Conservation (phyloP, 257 asterid genomes). For the Solanum chilense region DNA sequence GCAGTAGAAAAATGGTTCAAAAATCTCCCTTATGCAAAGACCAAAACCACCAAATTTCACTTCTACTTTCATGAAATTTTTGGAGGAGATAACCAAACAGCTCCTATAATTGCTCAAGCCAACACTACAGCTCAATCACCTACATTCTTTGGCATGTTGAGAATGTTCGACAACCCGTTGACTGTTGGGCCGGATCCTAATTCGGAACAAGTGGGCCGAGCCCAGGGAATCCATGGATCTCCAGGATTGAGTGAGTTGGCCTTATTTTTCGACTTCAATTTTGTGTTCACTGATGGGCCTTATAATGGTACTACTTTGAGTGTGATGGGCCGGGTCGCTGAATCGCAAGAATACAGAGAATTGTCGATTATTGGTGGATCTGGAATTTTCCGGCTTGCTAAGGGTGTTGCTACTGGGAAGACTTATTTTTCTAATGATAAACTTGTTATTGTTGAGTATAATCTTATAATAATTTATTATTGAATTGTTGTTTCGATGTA, state of each 20-base stretch:
- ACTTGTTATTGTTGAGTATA: slow-evolving; percentile 2
- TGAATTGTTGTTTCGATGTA: neutral
- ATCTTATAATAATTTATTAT: neutral
- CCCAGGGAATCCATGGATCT: slow-evolving; percentile 23
- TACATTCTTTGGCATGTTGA: slow-evolving; percentile 16
- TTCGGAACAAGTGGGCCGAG: slow-evolving; percentile 22
- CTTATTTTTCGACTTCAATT: slow-evolving; percentile 15
- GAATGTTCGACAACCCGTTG: slow-evolving; percentile 22
- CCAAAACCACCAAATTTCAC: slow-evolving; percentile 22
- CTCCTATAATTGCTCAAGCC: slow-evolving; percentile 16
- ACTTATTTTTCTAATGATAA: slow-evolving; percentile 8
- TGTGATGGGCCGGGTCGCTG: slow-evolving; percentile 16
- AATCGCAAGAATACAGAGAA: slow-evolving; percentile 18
- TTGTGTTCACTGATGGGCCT: slow-evolving; percentile 15
- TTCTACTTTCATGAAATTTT: slow-evolving; percentile 24
- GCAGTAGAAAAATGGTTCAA: slow-evolving; percentile 23
- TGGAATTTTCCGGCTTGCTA: slow-evolving; percentile 27
- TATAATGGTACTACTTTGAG: slow-evolving; percentile 25
- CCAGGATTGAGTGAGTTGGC: slow-evolving; percentile 12
- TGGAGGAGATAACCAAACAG: slow-evolving; percentile 15
- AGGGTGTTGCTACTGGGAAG: slow-evolving; percentile 20
- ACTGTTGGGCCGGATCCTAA: slow-evolving; percentile 13
- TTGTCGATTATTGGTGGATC: slow-evolving; percentile 27
- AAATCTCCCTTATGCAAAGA: slow-evolving; percentile 2
- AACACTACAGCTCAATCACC: slow-evolving; percentile 1